Base-by-base conservation (phyloP, 768 basidiomycete species). In the Pulveroboletus sp. region DNA sequence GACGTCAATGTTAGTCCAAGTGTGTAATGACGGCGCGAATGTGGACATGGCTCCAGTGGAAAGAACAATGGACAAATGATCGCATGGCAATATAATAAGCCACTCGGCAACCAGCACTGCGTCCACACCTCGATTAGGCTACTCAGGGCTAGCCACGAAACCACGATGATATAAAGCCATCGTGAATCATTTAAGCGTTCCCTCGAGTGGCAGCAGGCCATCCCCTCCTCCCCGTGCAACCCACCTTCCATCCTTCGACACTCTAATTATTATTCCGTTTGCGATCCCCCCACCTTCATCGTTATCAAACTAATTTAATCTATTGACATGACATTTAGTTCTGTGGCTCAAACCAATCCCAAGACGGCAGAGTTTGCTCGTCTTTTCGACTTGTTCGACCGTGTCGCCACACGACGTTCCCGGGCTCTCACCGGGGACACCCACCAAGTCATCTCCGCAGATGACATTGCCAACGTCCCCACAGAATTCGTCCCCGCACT, bases 301-400 rank as follows among this genome's bases (percentile, higher is more conserved):
- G 24, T 38, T 10, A 39, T 44, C 40, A 5, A 5, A 21, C 36
- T 50, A 39, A 53, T 36, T 46, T 41, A 32, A 51, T 40, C 35
- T 37, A 43, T 35, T 45, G 40, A 50, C 40, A 66, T 66, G 65
- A 20, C 57, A 1, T 11, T 56, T n/a, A 51, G 46, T 9, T 42
- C 55, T 14, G 50, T 49, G 41, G 55, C 59, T 32, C 43, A 65
- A 35, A 57, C 62, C 34, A 65, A 75, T 23, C 52, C 69, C 41
- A 78, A 72, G 59, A 74, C 66, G 10, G 73, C 75, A 34, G 81
- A 82, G 42, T 78, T 81, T 53, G 76, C 77, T 2, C 69, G 70
- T 44, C 75, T 84, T 32, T 77, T 80, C 49, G 70, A 75, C 34
- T 62, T 79, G 44, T 81, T 81, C 53, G 76, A 82, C 34, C 73